Evolutionary conservation across 2,329 filamentous ascomycete genomes (phyloP).

Genomic region (Ascochyta koolunga): DNA sequence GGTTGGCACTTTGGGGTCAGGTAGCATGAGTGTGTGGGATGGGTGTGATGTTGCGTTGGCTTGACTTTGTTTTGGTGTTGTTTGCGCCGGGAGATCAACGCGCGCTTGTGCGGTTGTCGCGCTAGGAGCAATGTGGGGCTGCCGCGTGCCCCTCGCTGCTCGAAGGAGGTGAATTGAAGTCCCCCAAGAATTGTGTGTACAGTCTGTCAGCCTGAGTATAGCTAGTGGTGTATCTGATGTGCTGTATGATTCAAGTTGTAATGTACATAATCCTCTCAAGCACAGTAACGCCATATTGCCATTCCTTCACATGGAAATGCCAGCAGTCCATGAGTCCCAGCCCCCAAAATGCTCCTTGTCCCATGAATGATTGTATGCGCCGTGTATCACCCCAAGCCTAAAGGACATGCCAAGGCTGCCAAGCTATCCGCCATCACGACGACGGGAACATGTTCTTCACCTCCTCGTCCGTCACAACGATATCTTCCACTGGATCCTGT

Average conservation of each 20-base stretch:
- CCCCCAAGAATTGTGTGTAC: background rate
- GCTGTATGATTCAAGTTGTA: background rate
- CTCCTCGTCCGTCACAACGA: conserved; percentile 78
- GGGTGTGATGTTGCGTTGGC: conserved; percentile 6
- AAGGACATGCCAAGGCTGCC: background rate
- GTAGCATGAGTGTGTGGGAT: background rate
- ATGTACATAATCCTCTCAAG: background rate
- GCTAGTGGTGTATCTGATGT: background rate
- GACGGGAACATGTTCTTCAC: conserved; percentile 42
- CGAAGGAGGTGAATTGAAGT: background rate
- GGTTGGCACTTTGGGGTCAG: background rate
- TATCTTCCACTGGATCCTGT: conserved; percentile 79
- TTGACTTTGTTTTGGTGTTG: conserved; percentile 24
- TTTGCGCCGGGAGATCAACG: conserved; percentile 30
- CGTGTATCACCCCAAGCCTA: background rate
- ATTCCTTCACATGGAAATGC: background rate
- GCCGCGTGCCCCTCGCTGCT: background rate
- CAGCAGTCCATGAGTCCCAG: background rate
- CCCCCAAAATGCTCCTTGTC: background rate
- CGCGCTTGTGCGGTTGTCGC: conserved; percentile 8
- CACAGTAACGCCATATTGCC: conserved; percentile 4
- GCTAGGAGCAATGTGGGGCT: conserved; percentile 8
- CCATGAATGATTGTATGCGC: conserved; percentile 1
- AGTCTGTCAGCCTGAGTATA: background rate
- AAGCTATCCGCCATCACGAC: conserved; percentile 3